These are phyloP conservation scores for Epichloe sp. DNA, from an alignment of 2,329 filamentous ascomycete species.

Conservation along the genomic window DNA sequence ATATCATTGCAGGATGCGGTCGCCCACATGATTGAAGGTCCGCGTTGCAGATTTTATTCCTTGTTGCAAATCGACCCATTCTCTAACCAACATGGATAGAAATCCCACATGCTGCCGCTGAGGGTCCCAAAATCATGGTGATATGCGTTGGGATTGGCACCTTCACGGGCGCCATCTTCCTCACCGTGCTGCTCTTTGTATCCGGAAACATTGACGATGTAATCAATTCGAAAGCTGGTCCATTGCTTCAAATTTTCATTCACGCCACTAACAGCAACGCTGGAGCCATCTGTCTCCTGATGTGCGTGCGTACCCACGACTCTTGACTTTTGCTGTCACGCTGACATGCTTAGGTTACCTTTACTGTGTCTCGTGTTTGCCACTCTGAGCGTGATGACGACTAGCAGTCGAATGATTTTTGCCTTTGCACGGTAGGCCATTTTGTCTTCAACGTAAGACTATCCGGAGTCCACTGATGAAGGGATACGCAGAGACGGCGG, in stretches of 20 bases:
- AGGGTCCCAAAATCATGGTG: constrained; percentile 27
- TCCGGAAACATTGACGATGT: constrained; percentile 42
- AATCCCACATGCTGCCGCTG: constrained; percentile 17
- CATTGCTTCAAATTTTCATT: constrained; percentile 48
- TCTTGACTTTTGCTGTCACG: background rate
- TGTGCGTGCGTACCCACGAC: constrained; percentile 25
- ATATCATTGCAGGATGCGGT: constrained; percentile 15
- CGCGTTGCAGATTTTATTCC: background rate
- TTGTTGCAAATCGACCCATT: background rate
- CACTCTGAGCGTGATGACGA: constrained; percentile 51
- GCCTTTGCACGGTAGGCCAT: constrained; percentile 39
- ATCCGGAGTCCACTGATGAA: too few relatives aligned
- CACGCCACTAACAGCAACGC: constrained; percentile 48
- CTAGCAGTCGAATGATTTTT: constrained; percentile 51
- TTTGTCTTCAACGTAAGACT: constrained; percentile 12
- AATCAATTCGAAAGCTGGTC: constrained; percentile 41
- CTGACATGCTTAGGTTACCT: constrained; percentile 26
- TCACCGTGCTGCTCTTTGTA: constrained; percentile 51
- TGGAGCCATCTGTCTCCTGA: constrained; percentile 50
- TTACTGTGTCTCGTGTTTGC: constrained; percentile 52
- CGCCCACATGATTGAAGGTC: constrained; percentile 22
- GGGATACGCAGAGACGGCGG: constrained; percentile 38
- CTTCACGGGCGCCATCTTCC: constrained; percentile 48
- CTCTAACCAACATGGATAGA: constrained; percentile 7
- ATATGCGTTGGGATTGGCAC: constrained; percentile 50